These are phyloP conservation scores for Sporisorium sorghi DNA, from an alignment of 1,284 basidiomycete species.

Conservation along the genomic window DNA sequence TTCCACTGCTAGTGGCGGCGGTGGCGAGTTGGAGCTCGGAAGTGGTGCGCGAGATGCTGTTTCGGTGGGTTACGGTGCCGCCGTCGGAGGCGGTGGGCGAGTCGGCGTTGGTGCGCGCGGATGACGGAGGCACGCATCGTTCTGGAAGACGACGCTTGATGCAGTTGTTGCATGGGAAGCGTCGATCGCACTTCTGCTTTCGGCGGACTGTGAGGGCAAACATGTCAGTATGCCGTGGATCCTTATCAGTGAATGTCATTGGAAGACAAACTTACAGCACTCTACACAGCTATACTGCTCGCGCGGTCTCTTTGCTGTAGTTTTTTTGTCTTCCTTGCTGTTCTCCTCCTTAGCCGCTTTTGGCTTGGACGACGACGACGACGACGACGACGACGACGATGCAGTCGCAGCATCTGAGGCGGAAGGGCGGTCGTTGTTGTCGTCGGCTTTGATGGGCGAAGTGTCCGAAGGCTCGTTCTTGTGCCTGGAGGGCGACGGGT, in stretches of 20 bases:
- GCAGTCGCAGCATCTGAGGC: slow-evolving; percentile 3
- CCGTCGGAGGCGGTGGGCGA: slow-evolving; percentile 35
- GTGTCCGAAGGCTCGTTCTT: slow-evolving; percentile 35
- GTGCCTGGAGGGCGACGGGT: slow-evolving; percentile 12
- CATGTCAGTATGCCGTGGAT: no score
- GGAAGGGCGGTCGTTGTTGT: background rate
- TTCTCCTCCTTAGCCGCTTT: slow-evolving; percentile 11
- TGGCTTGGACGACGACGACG: slow-evolving; percentile 11
- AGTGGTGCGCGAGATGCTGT: slow-evolving; percentile 28
- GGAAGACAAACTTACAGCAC: no score
- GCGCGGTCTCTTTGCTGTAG: slow-evolving; percentile 35
- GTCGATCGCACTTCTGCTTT: slow-evolving; percentile 57
- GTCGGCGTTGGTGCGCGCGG: slow-evolving; percentile 20
- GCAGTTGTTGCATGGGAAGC: slow-evolving; percentile 56
- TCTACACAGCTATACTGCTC: slow-evolving; percentile 56
- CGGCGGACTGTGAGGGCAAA: no score
- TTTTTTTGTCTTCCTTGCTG: slow-evolving; percentile 35
- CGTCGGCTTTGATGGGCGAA: slow-evolving; percentile 43
- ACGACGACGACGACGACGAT: slow-evolving; percentile 8
- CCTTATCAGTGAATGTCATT: no score
- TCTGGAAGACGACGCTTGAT: slow-evolving; percentile 52
- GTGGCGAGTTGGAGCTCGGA: slow-evolving; percentile 27
- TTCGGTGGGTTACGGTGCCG: slow-evolving; percentile 19
- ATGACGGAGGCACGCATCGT: slow-evolving; percentile 47
- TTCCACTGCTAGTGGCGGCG: background rate